Percentiles rank a stretch among this genome's conserved stretches.
phyloP scores from a whole-genome alignment of 2,329 filamentous ascomycete species.

The Apiospora arundinis region DNA sequence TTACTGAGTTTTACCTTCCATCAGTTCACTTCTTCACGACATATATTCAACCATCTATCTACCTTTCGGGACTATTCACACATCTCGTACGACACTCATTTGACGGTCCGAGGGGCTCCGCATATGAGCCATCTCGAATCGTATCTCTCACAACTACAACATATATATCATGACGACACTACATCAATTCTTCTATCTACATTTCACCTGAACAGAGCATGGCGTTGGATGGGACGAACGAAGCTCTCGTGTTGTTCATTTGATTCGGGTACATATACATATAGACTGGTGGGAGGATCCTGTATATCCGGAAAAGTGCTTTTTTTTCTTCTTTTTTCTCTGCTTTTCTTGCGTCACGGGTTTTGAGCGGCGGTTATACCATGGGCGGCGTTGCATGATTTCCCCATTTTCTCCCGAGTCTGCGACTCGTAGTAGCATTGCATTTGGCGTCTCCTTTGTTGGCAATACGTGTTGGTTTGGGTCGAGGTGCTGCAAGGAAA shows the following conservation, averaged over 20 bases:
- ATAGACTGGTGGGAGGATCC: constrained; percentile 6
- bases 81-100: neutral
- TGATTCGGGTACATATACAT: constrained; percentile 7
- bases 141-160: neutral
- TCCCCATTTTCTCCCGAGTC: constrained; percentile 26
- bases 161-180: neutral
- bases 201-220: neutral
- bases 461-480: constrained; percentile 22
- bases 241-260: neutral
- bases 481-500: constrained; percentile 17
- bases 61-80: too few species aligned
- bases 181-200: neutral
- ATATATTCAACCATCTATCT: neutral
- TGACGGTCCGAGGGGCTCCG: neutral
- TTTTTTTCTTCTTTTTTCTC: neutral
- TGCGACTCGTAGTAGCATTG: constrained; percentile 28
- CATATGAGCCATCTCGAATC: neutral
- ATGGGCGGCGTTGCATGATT: constrained; percentile 18
- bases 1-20: neutral
- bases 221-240: constrained; percentile 9
- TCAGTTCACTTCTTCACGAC: neutral
- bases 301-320: constrained; percentile 15
- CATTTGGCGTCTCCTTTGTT: constrained; percentile 17
- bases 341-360: neutral
- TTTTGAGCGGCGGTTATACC: constrained; percentile 26